Conservation (phyloP, 805 yeast genomes). For the Hanseniaspora singularis region DNA sequence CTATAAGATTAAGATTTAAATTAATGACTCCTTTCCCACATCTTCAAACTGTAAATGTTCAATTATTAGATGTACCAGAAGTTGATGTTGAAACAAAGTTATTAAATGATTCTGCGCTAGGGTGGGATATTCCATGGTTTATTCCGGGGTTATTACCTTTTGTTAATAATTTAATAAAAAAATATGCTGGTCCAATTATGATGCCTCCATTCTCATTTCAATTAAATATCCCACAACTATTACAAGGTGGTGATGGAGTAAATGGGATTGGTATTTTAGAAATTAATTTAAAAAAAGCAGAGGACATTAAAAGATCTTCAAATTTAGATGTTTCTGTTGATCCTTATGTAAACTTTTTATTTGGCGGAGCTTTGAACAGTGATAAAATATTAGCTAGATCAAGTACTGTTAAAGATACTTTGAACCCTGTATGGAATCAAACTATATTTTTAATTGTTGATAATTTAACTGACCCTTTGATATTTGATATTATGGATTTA, state of each 20-base stretch:
- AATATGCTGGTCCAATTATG: conserved; percentile 79
- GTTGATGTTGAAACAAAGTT: conserved; percentile 68
- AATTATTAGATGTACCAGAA: conserved; percentile 75
- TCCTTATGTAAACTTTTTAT: conserved; percentile 69
- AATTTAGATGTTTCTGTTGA: conserved; percentile 67
- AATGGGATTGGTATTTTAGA: conserved; percentile 81
- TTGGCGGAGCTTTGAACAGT: conserved; percentile 35
- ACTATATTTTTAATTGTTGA: conserved; percentile 55
- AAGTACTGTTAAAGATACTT: conserved; percentile 52
- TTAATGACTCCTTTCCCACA: conserved; percentile 90
- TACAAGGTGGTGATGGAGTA: conserved; percentile 59
- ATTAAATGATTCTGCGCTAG: conserved; percentile 69
- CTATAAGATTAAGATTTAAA: conserved; percentile 69
- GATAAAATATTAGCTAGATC: conserved; percentile 40
- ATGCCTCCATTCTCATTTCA: conserved; percentile 88
- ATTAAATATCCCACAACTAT: conserved; percentile 77
- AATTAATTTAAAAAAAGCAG: conserved; percentile 54
- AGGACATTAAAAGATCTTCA: conserved; percentile 55
- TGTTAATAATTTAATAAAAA: conserved; percentile 72
- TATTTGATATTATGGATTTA: conserved; percentile 59
- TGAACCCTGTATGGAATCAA: conserved; percentile 76
- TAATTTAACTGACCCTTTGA: conserved; percentile 71
- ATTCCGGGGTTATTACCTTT: conserved; percentile 79
- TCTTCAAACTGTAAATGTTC: conserved; percentile 76
- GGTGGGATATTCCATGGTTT: conserved; percentile 66